These are phyloP conservation scores for Aureobasidium uvarum DNA, from an alignment of 2,329 filamentous ascomycete species.

Conservation along the genomic window DNA sequence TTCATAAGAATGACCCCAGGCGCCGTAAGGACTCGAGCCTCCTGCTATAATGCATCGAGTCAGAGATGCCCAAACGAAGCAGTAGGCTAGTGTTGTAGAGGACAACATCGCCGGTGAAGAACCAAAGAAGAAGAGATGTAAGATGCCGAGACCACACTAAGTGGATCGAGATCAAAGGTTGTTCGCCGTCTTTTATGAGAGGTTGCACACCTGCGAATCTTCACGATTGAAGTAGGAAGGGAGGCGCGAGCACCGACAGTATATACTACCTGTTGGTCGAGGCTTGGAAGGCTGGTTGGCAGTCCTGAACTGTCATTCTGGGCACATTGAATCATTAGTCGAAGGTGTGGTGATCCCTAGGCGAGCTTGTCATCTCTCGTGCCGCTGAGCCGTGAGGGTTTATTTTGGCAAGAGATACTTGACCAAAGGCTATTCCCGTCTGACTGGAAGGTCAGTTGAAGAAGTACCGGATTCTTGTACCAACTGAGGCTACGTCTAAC, in stretches of 20 bases:
- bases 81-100: background rate
- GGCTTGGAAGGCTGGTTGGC: constrained; percentile 16
- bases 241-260: constrained; percentile 6
- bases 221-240: background rate
- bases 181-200: constrained; percentile 5
- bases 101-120: constrained; percentile 8
- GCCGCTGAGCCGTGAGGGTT: constrained; percentile 15
- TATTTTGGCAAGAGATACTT: background rate
- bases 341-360: constrained; percentile 10
- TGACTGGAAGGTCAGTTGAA: background rate
- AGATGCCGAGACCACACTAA: constrained; percentile 22
- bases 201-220: constrained; percentile 15
- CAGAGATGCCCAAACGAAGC: constrained; percentile 2
- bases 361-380: constrained; percentile 10
- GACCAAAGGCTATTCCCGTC: background rate
- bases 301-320: background rate
- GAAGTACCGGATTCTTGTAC: background rate
- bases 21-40: background rate
- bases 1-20: constrained; percentile 6
- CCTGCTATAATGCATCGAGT: background rate
- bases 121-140: background rate
- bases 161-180: background rate
- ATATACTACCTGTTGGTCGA: constrained; percentile 13
- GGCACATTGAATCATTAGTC: background rate
- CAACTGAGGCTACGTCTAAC: background rate